phyloP scores from a whole-genome alignment of 1,284 basidiomycete species.

The Cutaneotrichosporon sp. region DNA sequence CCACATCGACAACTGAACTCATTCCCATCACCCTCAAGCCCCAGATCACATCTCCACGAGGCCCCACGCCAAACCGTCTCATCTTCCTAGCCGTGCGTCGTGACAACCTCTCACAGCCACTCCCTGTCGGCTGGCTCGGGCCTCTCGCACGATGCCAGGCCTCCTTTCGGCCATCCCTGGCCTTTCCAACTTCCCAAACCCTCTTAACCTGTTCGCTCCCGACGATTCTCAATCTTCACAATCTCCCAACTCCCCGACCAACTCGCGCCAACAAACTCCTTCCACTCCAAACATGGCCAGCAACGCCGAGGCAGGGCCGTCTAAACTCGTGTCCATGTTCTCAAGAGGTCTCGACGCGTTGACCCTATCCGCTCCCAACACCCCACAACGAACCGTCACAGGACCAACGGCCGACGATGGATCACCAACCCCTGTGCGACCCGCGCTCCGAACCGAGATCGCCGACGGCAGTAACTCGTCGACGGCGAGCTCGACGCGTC shows the following conservation, averaged over 20 bases:
- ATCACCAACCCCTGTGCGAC: background rate
- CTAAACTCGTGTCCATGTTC: background rate
- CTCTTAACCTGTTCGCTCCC: slow-evolving; percentile 28
- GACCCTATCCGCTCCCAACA: background rate
- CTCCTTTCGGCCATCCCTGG: slow-evolving; percentile 6
- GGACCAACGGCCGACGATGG: background rate
- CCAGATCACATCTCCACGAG: no score
- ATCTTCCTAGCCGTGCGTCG: slow-evolving; percentile 2
- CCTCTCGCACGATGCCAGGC: slow-evolving; percentile 1
- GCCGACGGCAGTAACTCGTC: background rate
- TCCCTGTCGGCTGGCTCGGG: background rate
- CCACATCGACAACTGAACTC: no score
- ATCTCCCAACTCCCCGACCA: background rate
- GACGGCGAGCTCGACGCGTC: background rate
- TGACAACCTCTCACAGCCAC: background rate
- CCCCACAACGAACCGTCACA: background rate
- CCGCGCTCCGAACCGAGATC: background rate
- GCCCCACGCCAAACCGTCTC: no score
- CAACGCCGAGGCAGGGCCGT: background rate
- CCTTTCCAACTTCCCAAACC: slow-evolving; percentile 27
- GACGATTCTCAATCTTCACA: slow-evolving; percentile 7
- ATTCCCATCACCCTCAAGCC: no score
- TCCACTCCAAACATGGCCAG: background rate
- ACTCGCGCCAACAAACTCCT: no score
- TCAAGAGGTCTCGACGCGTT: background rate